Evolutionary conservation across 352 stramenopile genomes (phyloP).

Genomic region (Achlya hypogyna): DNA sequence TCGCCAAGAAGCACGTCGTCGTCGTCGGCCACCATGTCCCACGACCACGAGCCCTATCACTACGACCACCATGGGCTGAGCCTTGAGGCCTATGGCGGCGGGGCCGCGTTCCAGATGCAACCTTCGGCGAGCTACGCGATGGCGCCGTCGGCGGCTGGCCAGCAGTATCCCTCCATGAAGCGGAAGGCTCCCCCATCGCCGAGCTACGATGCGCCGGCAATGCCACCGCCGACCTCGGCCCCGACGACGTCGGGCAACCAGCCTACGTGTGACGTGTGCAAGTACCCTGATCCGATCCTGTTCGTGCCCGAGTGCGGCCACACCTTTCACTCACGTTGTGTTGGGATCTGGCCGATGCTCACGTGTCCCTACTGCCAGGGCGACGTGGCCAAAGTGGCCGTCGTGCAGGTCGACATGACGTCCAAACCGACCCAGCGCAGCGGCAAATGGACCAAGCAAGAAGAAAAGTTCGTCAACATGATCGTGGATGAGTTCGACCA

Average conservation of each 20-base stretch:
- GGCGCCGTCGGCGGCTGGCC: too few species aligned
- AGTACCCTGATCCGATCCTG: conserved; percentile 70
- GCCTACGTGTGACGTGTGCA: conserved; percentile 52
- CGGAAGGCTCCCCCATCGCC: background rate
- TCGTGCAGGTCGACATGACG: conserved; percentile 68
- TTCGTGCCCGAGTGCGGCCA: conserved; percentile 62
- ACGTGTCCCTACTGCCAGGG: conserved; percentile 53
- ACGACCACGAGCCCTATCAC: conserved; percentile 7
- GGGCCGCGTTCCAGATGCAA: background rate
- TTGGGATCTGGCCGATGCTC: conserved; percentile 64
- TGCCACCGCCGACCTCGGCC: background rate
- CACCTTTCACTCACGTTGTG: conserved; percentile 78
- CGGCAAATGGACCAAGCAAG: conserved; percentile 75
- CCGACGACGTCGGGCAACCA: background rate
- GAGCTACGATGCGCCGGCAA: background rate
- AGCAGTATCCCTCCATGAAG: background rate
- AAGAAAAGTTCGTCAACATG: conserved; percentile 80
- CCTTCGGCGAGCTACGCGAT: too few species aligned
- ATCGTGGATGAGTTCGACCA: conserved; percentile 78
- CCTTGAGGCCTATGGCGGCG: background rate
- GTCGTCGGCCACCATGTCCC: background rate
- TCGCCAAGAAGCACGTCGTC: background rate
- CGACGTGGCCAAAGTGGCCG: conserved; percentile 46
- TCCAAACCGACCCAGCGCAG: conserved; percentile 53
- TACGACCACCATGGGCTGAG: conserved; percentile 2